Percentiles rank a stretch among this genome's conserved stretches.
phyloP scores from a whole-genome alignment of 495 filamentous ascomycete genomes.

The Aeminium ludgeri region DNA sequence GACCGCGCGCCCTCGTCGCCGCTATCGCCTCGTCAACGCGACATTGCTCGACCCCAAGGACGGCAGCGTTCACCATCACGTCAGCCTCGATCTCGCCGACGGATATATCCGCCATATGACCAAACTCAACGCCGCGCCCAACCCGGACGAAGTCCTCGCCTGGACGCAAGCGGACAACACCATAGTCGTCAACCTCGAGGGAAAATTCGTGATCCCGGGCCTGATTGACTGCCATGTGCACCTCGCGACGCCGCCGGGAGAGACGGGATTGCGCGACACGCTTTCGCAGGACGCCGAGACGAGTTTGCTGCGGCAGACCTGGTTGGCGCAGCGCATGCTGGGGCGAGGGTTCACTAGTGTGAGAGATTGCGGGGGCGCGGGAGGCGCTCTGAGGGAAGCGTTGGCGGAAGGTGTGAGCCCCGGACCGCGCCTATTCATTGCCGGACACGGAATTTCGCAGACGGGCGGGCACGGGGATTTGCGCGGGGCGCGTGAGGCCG shows the following conservation, averaged over 20 bases:
- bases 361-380: slow-evolving; percentile 36
- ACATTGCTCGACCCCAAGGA: slow-evolving; percentile 15
- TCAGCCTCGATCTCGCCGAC: slow-evolving; percentile 13
- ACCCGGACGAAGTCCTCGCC: slow-evolving; percentile 8
- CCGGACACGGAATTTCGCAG: slow-evolving; percentile 29
- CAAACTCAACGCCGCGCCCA: slow-evolving; percentile 7
- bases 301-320: slow-evolving; percentile 28
- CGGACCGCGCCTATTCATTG: slow-evolving; percentile 29
- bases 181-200: slow-evolving; percentile 14
- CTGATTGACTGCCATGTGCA: slow-evolving; percentile 46
- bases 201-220: slow-evolving; percentile 36
- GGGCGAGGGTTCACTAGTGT: slow-evolving; percentile 36
- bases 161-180: slow-evolving; percentile 8
- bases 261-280: slow-evolving; percentile 14
- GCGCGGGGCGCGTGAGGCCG: slow-evolving; percentile 24
- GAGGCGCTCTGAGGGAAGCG: slow-evolving; percentile 33
- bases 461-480: slow-evolving; percentile 41
- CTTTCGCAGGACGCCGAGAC: slow-evolving; percentile 9
- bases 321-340: slow-evolving; percentile 32
- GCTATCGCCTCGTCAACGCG: slow-evolving; percentile 13
- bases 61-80: slow-evolving; percentile 8
- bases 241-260: slow-evolving; percentile 31
- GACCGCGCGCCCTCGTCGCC: slow-evolving; percentile 5
- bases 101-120: slow-evolving; percentile 10
- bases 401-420: slow-evolving; percentile 33